Conservation (phyloP, 768 basidiomycete genomes). For the Russula brevipes region DNA sequence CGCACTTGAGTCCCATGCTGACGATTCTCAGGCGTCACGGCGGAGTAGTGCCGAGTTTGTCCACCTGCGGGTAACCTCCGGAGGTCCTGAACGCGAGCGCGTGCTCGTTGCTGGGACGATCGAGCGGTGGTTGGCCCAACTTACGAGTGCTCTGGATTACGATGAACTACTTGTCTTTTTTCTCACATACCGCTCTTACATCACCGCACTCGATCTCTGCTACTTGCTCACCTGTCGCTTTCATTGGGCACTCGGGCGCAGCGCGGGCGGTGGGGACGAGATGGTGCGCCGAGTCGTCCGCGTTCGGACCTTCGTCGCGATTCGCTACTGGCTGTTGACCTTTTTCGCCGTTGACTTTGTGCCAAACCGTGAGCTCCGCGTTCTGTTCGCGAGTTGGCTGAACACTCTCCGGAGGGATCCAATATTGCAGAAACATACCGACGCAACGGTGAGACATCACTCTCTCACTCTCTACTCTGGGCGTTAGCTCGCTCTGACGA, state of each 20-base stretch:
- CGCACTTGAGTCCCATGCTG: slow-evolving; percentile 30
- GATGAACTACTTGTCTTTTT: slow-evolving; percentile 88
- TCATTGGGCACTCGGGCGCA: slow-evolving; percentile 72
- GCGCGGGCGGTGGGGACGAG: slow-evolving; percentile 54
- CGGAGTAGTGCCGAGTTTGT: slow-evolving; percentile 21
- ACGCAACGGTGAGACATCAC: slow-evolving; percentile 58
- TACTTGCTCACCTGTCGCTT: slow-evolving; percentile 82
- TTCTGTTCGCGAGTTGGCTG: slow-evolving; percentile 71
- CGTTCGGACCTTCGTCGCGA: slow-evolving; percentile 84
- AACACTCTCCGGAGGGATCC: slow-evolving; percentile 73
- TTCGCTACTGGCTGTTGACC: slow-evolving; percentile 86
- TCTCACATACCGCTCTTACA: slow-evolving; percentile 85
- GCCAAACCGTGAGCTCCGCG: slow-evolving; percentile 69
- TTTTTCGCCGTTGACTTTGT: slow-evolving; percentile 89
- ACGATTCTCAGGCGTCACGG: slow-evolving; percentile 23
- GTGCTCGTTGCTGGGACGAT: slow-evolving; percentile 86
- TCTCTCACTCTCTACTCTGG: not conserved
- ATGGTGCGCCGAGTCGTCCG: slow-evolving; percentile 71
- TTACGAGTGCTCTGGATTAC: slow-evolving; percentile 81
- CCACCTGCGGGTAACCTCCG: slow-evolving; percentile 18
- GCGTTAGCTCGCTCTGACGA: slow-evolving; percentile 15
- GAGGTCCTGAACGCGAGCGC: slow-evolving; percentile 37
- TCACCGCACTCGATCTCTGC: slow-evolving; percentile 72
- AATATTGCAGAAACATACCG: slow-evolving; percentile 56
- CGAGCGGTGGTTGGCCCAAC: slow-evolving; percentile 88